Evolutionary conservation across 768 basidiomycete genomes (phyloP), one percentile per base, ranked within the genome.

Genomic region (Hygrophoropsis aurantiaca): DNA sequence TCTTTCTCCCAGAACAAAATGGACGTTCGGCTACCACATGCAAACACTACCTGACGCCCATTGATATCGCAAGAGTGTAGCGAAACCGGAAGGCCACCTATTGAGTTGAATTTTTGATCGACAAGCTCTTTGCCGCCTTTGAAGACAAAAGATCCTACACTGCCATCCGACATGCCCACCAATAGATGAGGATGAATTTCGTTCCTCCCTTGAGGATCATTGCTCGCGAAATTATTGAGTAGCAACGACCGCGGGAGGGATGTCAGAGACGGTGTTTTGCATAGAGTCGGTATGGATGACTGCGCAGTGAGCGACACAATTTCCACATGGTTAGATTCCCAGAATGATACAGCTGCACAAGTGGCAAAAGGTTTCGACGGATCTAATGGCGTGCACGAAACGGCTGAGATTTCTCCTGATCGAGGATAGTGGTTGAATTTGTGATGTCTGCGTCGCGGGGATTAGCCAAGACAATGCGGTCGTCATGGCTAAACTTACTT

Each of bases 111-210:
- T 57, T 84, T 90, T 58, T 72, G 68, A 43, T 84, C 80, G 21
- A 59, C 60, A 7, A 78, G 46, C 20, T 24, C 49, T 9, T 45
- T 46, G 13, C 57, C 57, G 36, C 77, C 73, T 45, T 59, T 60
- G 63, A 84, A 81, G 0, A 66, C 48, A 55, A 79, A 80, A 10
- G 78, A 71, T 4, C 79, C 77, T 21, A 93, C 70, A 13, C 81
- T 81, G 2, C 93, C 93, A 59, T 95, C 81, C 3, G 76, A 80
- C 9, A 92, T 71, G 3, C 92, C 92, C 15, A 79, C 80, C 24
- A 95, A 70, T 8, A 94, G 70, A 51, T 85, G 79, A 1, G 70
- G 80, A 56, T 59, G 75, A 65, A 46, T 70, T 54, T 62, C 75
- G 52, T 34, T 53, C 35, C 53, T 57, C 62, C 59, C 72, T 63